These are phyloP conservation scores for Adansonia grandidieri DNA, from an alignment of 441 rosid genomes.

Conservation along the genomic window DNA sequence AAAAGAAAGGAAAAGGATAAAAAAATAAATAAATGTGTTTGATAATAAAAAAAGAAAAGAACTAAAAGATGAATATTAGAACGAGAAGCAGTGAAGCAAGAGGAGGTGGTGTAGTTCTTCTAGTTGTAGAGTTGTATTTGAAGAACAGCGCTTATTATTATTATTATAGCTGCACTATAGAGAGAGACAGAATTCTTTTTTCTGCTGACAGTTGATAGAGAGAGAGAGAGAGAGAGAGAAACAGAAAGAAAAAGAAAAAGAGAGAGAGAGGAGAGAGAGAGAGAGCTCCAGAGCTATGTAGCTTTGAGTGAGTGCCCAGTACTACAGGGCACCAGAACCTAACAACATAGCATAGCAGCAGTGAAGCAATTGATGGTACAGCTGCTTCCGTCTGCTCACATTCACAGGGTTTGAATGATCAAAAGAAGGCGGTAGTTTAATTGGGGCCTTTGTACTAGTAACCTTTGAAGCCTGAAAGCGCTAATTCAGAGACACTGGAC, in stretches of 20 bases:
- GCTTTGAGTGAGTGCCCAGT: constrained; percentile 33
- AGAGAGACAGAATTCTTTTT: constrained; percentile 10
- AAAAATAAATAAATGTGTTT: too few relatives aligned
- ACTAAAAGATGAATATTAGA: too few relatives aligned
- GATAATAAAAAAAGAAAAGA: too few relatives aligned
- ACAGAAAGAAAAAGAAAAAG: neutral
- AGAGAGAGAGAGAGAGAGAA: too few relatives aligned
- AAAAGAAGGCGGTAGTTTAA: constrained; percentile 38
- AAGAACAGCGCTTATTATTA: constrained; percentile 16
- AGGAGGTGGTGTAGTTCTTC: too few relatives aligned
- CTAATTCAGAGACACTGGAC: neutral
- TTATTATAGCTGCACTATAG: neutral
- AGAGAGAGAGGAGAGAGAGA: neutral
- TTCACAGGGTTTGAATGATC: neutral
- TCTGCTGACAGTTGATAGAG: constrained; percentile 9
- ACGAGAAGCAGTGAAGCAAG: too few relatives aligned
- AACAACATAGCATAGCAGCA: constrained; percentile 14
- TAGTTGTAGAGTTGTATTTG: neutral
- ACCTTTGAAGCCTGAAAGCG: constrained; percentile 13
- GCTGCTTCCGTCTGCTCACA: neutral
- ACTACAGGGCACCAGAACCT: constrained; percentile 26
- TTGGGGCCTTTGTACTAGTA: constrained; percentile 32
- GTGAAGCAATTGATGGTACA: constrained; percentile 27
- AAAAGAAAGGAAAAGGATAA: too few relatives aligned
- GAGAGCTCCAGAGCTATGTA: neutral